Evolutionary conservation across 2,329 filamentous ascomycete species (phyloP).

Genomic region (Pleoardoris graminearum): DNA sequence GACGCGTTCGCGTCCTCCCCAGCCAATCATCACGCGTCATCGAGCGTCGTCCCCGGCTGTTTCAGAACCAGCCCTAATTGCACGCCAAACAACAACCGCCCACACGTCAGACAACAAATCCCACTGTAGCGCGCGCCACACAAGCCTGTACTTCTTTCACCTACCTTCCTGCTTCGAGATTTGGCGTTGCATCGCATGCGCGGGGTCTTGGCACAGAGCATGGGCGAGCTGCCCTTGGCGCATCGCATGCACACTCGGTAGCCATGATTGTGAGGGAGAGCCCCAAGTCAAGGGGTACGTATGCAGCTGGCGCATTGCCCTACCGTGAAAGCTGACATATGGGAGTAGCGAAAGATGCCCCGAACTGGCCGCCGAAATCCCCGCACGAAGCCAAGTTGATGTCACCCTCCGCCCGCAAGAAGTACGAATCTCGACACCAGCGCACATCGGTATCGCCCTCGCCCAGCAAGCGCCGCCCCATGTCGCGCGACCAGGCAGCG

Average conservation of each 20-base stretch:
- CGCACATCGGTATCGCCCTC: slow-evolving; percentile 62
- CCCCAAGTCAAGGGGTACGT: slow-evolving; percentile 48
- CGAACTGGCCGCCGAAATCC: slow-evolving; percentile 64
- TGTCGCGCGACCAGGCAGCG: slow-evolving; percentile 22
- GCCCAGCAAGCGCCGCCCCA: slow-evolving; percentile 54
- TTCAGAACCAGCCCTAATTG: slow-evolving; percentile 37
- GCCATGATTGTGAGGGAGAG: slow-evolving; percentile 54
- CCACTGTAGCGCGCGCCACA: slow-evolving; percentile 2
- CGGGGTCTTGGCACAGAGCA: slow-evolving; percentile 27
- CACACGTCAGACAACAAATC: slow-evolving; percentile 21
- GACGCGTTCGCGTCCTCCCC: slow-evolving; percentile 5
- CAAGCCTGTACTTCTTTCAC: background rate
- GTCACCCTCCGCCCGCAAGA: slow-evolving; percentile 78
- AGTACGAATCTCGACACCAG: slow-evolving; percentile 66
- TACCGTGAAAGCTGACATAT: slow-evolving; percentile 17
- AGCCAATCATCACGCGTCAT: slow-evolving; percentile 23
- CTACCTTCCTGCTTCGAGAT: background rate
- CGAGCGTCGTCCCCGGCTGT: slow-evolving; percentile 36
- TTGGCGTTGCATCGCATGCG: background rate
- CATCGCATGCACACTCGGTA: slow-evolving; percentile 25
- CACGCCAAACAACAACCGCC: slow-evolving; percentile 28
- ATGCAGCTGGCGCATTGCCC: background rate
- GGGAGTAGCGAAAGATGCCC: slow-evolving; percentile 44
- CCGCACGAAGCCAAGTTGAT: slow-evolving; percentile 65
- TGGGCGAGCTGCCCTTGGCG: slow-evolving; percentile 27